Base-by-base conservation (phyloP, 257 asterid genomes). In the Ilex asprella region DNA sequence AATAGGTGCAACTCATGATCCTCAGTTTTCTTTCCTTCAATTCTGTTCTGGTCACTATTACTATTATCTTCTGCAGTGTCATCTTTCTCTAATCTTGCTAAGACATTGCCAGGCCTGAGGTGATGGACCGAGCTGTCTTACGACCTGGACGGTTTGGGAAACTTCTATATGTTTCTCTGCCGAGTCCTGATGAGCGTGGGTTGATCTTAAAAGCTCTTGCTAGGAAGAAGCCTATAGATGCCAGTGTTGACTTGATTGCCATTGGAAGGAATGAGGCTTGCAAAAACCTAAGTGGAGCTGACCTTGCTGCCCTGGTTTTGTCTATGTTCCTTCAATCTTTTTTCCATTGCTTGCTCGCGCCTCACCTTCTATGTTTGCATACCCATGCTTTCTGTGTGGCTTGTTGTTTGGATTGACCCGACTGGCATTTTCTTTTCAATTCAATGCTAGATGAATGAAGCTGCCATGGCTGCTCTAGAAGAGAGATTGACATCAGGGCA, bases 131-230 rank as follows among this genome's bases (percentile, higher is more conserved):
- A 12, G 96, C 96, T 41, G n/a, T 88, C 65, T 84, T 88, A 41
- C 84, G 95, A 56, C 94, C 94, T 10, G 95, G 95, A 76, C 82
- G 98, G 71, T 82, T 84, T 39, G 95, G 95, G 61, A 86, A 75
- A 75, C 87, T 76, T 51, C 39, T 91, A 61, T 88, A 81, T 63
- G 95, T 91, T 66, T 88, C 95, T 69, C 88, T 91, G 39, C 96
- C 96, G 46, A 77, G 71, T 77, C 79, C 94, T 50, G 88, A 88
- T 39, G 96, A 88, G 59, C 85, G 96, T 43, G 96, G 94, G 56
- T 68, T 86, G 77, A 91, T 91, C 67, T 63, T 91, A 79, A 78
- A 73, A 72, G 83, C 96, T 73, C 83, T 84, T 68, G 77, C 83
- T 16, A 80, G 85, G 66, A 81, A 81, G 30, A 86, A 78, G 71